phyloP scores from a whole-genome alignment of 495 filamentous ascomycete genomes.

The Acidomyces sp. region DNA sequence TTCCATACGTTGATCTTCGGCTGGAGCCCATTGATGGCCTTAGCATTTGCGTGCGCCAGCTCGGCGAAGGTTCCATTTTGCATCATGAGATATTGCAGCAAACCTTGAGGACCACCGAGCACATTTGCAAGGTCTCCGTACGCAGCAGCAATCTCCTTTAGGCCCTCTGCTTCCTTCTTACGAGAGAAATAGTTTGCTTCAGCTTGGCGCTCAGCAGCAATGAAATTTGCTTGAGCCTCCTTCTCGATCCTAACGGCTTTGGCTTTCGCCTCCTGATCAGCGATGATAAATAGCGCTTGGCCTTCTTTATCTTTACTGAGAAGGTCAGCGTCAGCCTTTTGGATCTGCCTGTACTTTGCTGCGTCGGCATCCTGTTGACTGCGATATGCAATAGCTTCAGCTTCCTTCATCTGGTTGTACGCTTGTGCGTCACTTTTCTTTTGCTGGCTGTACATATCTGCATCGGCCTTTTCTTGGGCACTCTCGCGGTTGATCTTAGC shows the following conservation, averaged over 20 bases:
- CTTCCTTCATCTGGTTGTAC: slow-evolving; percentile 24
- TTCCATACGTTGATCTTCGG: slow-evolving; percentile 87
- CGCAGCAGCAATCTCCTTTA: slow-evolving; percentile 61
- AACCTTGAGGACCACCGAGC: slow-evolving; percentile 58
- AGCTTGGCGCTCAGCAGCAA: slow-evolving; percentile 25
- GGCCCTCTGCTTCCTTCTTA: slow-evolving; percentile 60
- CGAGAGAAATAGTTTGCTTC: slow-evolving; percentile 33
- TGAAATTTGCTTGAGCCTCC: slow-evolving; percentile 28
- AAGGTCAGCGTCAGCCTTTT: slow-evolving; percentile 23
- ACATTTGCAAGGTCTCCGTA: slow-evolving; percentile 55
- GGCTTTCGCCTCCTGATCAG: slow-evolving; percentile 58
- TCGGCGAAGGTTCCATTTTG: slow-evolving; percentile 52
- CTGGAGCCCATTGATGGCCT: slow-evolving; percentile 60
- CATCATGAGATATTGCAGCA: slow-evolving; percentile 65
- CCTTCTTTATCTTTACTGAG: slow-evolving; percentile 19
- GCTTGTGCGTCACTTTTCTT: slow-evolving; percentile 23
- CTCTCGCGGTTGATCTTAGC: slow-evolving; percentile 60
- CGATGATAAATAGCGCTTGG: slow-evolving; percentile 29
- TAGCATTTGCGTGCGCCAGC: slow-evolving; percentile 55
- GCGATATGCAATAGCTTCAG: slow-evolving; percentile 23
- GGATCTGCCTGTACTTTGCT: slow-evolving; percentile 31
- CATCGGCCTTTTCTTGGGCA: slow-evolving; percentile 62
- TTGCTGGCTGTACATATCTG: slow-evolving; percentile 37
- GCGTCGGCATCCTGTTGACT: slow-evolving; percentile 25
- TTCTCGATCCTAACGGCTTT: slow-evolving; percentile 25